Evolutionary conservation across 106 monocot genomes (phyloP).

Genomic region (Dioscorea zingiberensis): DNA sequence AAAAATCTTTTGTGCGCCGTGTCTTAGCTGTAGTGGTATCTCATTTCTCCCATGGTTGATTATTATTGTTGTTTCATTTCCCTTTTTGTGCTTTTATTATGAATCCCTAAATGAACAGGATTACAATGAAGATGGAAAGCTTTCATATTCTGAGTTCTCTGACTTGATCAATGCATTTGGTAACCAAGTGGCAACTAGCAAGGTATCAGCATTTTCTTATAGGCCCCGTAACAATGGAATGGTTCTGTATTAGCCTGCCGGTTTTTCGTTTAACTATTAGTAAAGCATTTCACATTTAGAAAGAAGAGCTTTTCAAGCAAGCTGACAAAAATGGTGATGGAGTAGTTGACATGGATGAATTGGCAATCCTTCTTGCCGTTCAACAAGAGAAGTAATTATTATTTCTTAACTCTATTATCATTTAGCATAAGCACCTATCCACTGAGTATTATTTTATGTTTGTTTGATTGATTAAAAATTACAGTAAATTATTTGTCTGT

Average conservation of each 20-base stretch:
- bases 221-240: no score
- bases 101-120: slow-evolving; percentile 37
- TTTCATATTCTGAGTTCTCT: slow-evolving; percentile 64
- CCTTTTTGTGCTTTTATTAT: no score
- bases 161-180: slow-evolving; percentile 85
- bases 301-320: slow-evolving; percentile 77
- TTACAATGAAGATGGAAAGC: slow-evolving; percentile 73
- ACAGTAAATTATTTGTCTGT: no score
- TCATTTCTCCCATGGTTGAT: neutral
- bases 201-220: slow-evolving; percentile 30
- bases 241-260: no score
- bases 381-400: slow-evolving; percentile 77
- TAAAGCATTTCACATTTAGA: slow-evolving; percentile 24
- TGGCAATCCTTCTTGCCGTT: slow-evolving; percentile 57
- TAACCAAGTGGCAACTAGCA: slow-evolving; percentile 50
- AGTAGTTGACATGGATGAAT: slow-evolving; percentile 80
- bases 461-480: no score
- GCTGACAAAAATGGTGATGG: slow-evolving; percentile 91
- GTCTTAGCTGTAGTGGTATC: slow-evolving; percentile 78
- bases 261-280: no score
- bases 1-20: slow-evolving; percentile 76
- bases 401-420: neutral
- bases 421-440: neutral
- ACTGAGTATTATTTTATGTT: no score
- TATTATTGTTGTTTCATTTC: slow-evolving; percentile 2